Evolutionary conservation across 768 basidiomycete genomes (phyloP).

Genomic region (Psilocybe tampanensis): DNA sequence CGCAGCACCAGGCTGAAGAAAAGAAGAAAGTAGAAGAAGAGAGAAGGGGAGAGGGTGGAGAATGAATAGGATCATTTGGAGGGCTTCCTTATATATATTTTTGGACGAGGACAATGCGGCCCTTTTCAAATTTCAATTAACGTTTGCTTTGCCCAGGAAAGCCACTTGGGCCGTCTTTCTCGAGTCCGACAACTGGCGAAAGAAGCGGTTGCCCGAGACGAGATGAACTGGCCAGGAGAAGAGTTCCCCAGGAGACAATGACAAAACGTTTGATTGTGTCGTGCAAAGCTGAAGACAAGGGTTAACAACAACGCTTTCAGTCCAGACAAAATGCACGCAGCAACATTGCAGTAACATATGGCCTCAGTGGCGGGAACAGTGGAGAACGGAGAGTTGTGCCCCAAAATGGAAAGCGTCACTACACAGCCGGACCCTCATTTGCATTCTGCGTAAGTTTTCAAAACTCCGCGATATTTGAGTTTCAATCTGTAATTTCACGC

Average conservation of each 20-base stretch:
- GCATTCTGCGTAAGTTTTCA: too few species aligned
- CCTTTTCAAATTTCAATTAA: constrained; percentile 3
- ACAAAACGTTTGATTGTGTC: constrained; percentile 12
- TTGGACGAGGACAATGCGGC: constrained; percentile 14
- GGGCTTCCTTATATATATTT: constrained; percentile 10
- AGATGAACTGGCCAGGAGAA: neutral
- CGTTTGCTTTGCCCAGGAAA: neutral
- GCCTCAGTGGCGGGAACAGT: neutral
- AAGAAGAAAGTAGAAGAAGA: constrained; percentile 10
- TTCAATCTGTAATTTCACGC: too few species aligned
- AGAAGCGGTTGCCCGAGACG: neutral
- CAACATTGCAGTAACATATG: too few species aligned
- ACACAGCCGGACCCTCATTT: too few species aligned
- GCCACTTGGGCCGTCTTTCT: neutral
- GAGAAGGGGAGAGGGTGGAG: constrained; percentile 8
- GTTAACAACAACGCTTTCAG: neutral
- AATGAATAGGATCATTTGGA: neutral
- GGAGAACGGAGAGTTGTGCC: neutral
- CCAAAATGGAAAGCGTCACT: neutral
- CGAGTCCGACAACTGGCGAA: neutral
- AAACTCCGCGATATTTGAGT: too few species aligned
- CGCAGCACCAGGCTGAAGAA: constrained; percentile 34
- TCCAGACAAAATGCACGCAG: too few species aligned
- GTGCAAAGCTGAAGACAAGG: neutral
- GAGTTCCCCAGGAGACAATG: constrained; percentile 5